Evolutionary conservation across 306 rosid species (phyloP).

Genomic region (Cyamopsis tetragonoloba): DNA sequence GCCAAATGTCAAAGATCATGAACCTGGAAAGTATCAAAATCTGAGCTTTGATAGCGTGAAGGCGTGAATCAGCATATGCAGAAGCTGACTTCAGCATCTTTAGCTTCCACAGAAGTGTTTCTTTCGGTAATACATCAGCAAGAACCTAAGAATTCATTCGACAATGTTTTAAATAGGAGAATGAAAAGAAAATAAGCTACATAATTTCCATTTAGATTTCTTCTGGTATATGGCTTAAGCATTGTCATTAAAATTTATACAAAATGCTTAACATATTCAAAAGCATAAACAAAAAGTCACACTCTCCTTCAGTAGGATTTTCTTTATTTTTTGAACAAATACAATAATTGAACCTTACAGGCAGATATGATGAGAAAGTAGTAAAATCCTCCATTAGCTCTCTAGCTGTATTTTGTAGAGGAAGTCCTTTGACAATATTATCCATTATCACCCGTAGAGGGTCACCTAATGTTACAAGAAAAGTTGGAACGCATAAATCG

Average conservation of each 20-base stretch:
- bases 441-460: constrained; percentile 44
- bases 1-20: background rate
- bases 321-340: background rate
- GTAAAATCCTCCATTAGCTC: constrained; percentile 53
- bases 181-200: background rate
- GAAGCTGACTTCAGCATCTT: constrained; percentile 77
- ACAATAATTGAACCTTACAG: constrained; percentile 50
- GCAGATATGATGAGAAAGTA: constrained; percentile 53
- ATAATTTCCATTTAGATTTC: constrained; percentile 14
- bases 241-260: constrained; percentile 1
- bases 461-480: constrained; percentile 47
- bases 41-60: constrained; percentile 77
- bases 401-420: constrained; percentile 44
- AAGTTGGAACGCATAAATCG: constrained; percentile 27
- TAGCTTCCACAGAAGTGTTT: constrained; percentile 78
- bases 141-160: constrained; percentile 59
- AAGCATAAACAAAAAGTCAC: constrained; percentile 19
- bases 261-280: constrained; percentile 9
- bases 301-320: background rate
- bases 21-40: constrained; percentile 80
- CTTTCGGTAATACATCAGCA: constrained; percentile 67
- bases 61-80: constrained; percentile 58
- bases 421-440: constrained; percentile 50
- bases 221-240: constrained; percentile 4
- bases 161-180: constrained; percentile 15